phyloP scores from a whole-genome alignment of 805 yeast genomes.

The Suhomyces kilbournensis region DNA sequence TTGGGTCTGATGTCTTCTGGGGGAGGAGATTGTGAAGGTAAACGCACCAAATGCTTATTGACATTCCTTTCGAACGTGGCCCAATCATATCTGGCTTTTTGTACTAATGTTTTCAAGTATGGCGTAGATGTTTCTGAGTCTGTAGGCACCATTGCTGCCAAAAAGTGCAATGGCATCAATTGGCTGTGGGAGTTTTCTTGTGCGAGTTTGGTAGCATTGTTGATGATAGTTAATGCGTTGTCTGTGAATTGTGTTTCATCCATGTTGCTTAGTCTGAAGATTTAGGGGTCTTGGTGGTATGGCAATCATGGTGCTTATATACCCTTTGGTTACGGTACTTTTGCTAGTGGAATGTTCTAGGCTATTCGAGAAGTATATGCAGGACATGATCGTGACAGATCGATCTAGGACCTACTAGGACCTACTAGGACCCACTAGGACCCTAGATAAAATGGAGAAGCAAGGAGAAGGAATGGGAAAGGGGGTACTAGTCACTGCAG shows the following conservation, averaged over 20 bases:
- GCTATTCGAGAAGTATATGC: background rate
- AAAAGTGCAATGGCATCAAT: conserved; percentile 80
- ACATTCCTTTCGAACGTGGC: conserved; percentile 72
- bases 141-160: conserved; percentile 84
- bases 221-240: conserved; percentile 79
- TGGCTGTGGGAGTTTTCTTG: conserved; percentile 81
- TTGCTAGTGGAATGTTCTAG: conserved; percentile 4
- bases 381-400: too few species aligned
- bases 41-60: conserved; percentile 74
- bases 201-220: conserved; percentile 78
- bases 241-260: conserved; percentile 85
- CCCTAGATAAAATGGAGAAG: too few species aligned
- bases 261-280: conserved; percentile 24
- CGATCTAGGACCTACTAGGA: too few species aligned
- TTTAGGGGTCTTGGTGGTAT: too few species aligned
- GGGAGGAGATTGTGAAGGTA: conserved; percentile 87
- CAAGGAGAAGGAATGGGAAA: too few species aligned
- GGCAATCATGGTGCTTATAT: background rate
- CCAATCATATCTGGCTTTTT: conserved; percentile 88
- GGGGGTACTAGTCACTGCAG: too few species aligned
- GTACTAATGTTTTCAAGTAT: conserved; percentile 78
- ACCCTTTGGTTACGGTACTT: background rate
- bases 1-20: conserved; percentile 78
- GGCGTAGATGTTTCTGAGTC: conserved; percentile 43
- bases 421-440: too few species aligned